A percentile compares a stretch with the other conserved stretches of the same genome.
These are phyloP conservation scores for Pseudopyricularia javanii DNA, from an alignment of 2,329 filamentous ascomycete genomes.

Conservation along the genomic window DNA sequence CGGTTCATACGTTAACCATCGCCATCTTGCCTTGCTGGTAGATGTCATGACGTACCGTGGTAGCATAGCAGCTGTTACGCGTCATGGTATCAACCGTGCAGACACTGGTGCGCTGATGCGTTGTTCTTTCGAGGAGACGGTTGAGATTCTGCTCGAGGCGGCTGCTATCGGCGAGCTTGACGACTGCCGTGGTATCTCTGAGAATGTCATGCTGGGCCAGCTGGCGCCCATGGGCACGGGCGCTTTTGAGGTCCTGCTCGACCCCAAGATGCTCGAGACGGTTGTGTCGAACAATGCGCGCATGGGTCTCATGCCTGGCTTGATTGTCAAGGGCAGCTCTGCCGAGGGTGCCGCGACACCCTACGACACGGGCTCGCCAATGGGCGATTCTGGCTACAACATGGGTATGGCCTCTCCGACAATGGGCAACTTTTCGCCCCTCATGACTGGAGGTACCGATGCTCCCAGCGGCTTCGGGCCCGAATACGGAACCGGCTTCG, in stretches of 20 bases:
- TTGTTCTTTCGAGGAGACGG: slow-evolving; percentile 98
- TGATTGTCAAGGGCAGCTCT: slow-evolving; percentile 63
- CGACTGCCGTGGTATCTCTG: slow-evolving; percentile 94
- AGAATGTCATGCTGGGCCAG: slow-evolving; percentile 97
- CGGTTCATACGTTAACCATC: slow-evolving; percentile 98
- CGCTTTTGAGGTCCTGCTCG: slow-evolving; percentile 85
- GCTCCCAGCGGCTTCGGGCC: slow-evolving; percentile 53
- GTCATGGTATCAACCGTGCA: slow-evolving; percentile 95
- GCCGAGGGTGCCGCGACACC: slow-evolving; percentile 82
- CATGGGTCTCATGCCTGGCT: slow-evolving; percentile 68
- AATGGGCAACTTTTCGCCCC: slow-evolving; percentile 61
- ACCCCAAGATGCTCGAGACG: slow-evolving; percentile 90
- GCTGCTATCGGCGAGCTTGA: slow-evolving; percentile 91
- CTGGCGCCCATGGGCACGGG: slow-evolving; percentile 95
- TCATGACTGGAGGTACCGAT: slow-evolving; percentile 63
- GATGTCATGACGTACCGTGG: slow-evolving; percentile 98
- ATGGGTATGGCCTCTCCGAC: slow-evolving; percentile 51
- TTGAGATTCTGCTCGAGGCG: slow-evolving; percentile 94
- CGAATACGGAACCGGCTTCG: slow-evolving; percentile 40
- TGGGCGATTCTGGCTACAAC: slow-evolving; percentile 55
- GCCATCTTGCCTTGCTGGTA: slow-evolving; percentile 85
- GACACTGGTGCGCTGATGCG: slow-evolving; percentile 98
- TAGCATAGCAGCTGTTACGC: slow-evolving; percentile 87
- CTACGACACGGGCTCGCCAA: slow-evolving; percentile 78
- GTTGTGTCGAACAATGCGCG: slow-evolving; percentile 87